Evolutionary conservation across 2,329 filamentous ascomycete genomes (phyloP), one percentile per base, ranked within the genome.

Genomic region (Blumeriella jaapii): DNA sequence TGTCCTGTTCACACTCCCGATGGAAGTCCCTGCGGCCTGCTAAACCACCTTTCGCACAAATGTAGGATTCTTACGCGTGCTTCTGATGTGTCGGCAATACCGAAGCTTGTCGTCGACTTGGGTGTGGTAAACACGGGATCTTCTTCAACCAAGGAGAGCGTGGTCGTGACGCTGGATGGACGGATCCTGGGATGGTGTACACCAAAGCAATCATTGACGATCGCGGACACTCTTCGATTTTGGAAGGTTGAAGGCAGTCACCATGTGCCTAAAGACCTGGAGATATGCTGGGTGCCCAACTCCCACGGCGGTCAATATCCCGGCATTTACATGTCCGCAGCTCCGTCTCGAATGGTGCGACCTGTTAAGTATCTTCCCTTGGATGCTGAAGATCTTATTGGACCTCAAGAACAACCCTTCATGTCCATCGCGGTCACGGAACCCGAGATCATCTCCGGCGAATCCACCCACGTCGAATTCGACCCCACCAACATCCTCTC

Each of bases 1-100:
- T 98, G 91, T 55, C 91, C 91, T 12, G 89, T 96, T 2, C 91
- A 98, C 59, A 98, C 91, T 4, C 91, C 91, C 44, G 91, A 98
- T 71, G 91, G 91, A 62, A 72, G 82, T 53, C 91, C 91, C 41
- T 98, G 91, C 59, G 91, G 91, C 56, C 68, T 98, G 45, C 67
- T 98, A 20, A 96, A 95, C 58, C 91, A 98, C 65, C 65, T 98
- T 55, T 78, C 91, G 1, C 91, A 96, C 63, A 94, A 93, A 61
- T 96, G 91, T 62, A 78, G 81, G 57, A 81, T 98, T 44, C 75
- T 85, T 52, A 96, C 87, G 0, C 67, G 74, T 27, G 63, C 71
- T 31, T 62, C 84, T 23, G 79, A 96, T 55, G 78, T 75, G 9
- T 86, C 82, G 6, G 68, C 74, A 12, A 64, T 98, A 23, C 80